Percentiles rank a stretch among this genome's conserved stretches.
These are phyloP conservation scores for Myxozyma monticola DNA, from an alignment of 805 yeast genomes.

Conservation along the genomic window DNA sequence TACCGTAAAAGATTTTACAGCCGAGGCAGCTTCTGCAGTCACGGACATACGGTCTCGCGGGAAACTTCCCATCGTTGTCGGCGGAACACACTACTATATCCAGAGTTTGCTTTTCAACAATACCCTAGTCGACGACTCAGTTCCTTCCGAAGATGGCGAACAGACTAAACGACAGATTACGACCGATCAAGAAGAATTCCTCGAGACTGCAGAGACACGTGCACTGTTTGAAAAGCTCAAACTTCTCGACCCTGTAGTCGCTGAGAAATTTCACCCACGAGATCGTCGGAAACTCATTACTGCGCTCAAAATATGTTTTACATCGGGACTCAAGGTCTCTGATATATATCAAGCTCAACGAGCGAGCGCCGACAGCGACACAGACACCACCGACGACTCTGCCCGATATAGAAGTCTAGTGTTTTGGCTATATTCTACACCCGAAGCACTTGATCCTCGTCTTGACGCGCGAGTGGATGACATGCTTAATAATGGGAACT, in stretches of 20 bases:
- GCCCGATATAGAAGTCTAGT: slow-evolving; percentile 46
- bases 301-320: slow-evolving; percentile 75
- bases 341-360: slow-evolving; percentile 66
- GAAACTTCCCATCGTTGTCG: slow-evolving; percentile 83
- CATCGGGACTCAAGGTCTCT: slow-evolving; percentile 68
- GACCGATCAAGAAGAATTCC: slow-evolving; percentile 10
- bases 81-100: slow-evolving; percentile 93
- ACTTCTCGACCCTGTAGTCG: slow-evolving; percentile 66
- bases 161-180: slow-evolving; percentile 15
- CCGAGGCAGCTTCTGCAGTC: slow-evolving; percentile 61
- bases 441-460: slow-evolving; percentile 56
- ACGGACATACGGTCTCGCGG: slow-evolving; percentile 60
- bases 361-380: neutral
- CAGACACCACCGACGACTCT: neutral
- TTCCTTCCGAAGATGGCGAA: too few species aligned
- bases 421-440: slow-evolving; percentile 79
- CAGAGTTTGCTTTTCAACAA: slow-evolving; percentile 75
- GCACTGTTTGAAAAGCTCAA: slow-evolving; percentile 47
- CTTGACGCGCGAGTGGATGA: slow-evolving; percentile 78
- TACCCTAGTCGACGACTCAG: slow-evolving; percentile 53
- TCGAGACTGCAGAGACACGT: slow-evolving; percentile 31
- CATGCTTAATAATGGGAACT: slow-evolving; percentile 69
- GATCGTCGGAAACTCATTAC: slow-evolving; percentile 76
- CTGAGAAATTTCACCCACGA: slow-evolving; percentile 86
- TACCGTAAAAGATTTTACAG: slow-evolving; percentile 71